Evolutionary conservation across 371 early-diverging fungal species (phyloP), one percentile per base, ranked within the genome.

Genomic region (Rhizopus sp.): DNA sequence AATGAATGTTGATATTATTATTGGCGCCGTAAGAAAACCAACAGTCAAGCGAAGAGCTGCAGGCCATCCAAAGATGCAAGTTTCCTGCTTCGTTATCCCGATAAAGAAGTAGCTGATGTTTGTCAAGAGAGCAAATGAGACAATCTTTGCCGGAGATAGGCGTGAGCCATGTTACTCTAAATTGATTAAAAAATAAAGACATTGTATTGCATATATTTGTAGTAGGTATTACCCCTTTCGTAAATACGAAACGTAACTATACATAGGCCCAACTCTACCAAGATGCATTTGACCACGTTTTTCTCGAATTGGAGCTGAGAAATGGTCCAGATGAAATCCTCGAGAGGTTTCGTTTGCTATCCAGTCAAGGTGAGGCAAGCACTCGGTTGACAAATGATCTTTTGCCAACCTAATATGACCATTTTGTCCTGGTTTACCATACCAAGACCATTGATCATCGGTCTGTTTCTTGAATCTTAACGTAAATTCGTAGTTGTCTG

Each of bases 21-120:
- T 56, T 23, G 13, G 30, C 5, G 16, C 40, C 52, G 13, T 48
- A 55, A 12, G 56, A 58, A 1, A 67, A n/a, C 51, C 56, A 63
- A 9, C 57, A 60, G 15, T 55, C 55, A 1, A 46, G 15, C 17
- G 16, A 5, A 7, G 55, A 30, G 9, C 59, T 49, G 5, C 52
- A 17, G 5, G 37, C 41, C 31, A 63, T 55, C 68, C 68, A 67
- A 7, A 63, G n/a, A 56, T 59, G 59, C 16, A 59, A 15, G 33
- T 51, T 10, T 2, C 63, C 68, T 5, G 37, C 4, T 7, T 49
- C 17, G 1, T 32, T 30, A 31, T 63, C 63, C 52, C 48, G 46
- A 48, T 55, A 67, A 23, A 63, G 23, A 5, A 63, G 13, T 7
- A 63, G 7, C 17, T 67, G 68, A 56, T 63, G 63, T 53, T 51